Evolutionary conservation across 1,284 basidiomycete species (phyloP).

Genomic region (Ustilago trichophora): DNA sequence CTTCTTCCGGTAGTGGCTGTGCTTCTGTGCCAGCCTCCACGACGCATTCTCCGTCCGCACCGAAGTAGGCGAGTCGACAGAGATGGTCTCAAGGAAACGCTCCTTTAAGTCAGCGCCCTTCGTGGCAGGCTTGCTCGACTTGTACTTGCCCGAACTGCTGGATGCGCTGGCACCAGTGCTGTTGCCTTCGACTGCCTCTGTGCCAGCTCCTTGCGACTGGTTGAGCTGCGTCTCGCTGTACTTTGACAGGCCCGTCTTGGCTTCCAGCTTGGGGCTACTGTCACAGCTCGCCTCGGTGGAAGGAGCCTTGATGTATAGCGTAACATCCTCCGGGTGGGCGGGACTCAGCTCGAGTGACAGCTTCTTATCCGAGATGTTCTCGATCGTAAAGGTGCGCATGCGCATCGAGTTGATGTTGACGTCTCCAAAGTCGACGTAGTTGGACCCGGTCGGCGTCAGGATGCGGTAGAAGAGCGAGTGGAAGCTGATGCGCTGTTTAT

Average conservation of each 20-base stretch:
- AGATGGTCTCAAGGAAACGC: conserved; percentile 70
- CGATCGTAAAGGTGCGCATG: conserved; percentile 69
- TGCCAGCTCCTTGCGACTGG: conserved; percentile 4
- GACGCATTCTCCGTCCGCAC: conserved; percentile 59
- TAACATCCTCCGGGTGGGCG: conserved; percentile 70
- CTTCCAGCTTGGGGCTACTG: conserved; percentile 29
- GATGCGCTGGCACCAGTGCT: background rate
- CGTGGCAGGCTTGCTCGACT: conserved; percentile 27
- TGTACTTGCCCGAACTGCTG: conserved; percentile 9
- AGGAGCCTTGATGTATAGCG: conserved; percentile 67
- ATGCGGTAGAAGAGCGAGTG: conserved; percentile 71
- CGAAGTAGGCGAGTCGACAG: conserved; percentile 61
- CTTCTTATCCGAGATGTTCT: conserved; percentile 67
- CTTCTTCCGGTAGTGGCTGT: conserved; percentile 51
- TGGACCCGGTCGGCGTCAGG: conserved; percentile 69
- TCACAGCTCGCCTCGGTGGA: conserved; percentile 1
- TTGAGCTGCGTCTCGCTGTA: conserved; percentile 19
- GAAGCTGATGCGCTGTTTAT: conserved; percentile 70
- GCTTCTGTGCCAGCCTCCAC: conserved; percentile 59
- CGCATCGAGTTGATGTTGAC: conserved; percentile 70
- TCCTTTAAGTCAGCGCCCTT: conserved; percentile 67
- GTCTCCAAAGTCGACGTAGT: conserved; percentile 70
- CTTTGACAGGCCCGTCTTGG: conserved; percentile 16
- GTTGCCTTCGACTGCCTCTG: conserved; percentile 8
- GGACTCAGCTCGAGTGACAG: conserved; percentile 69